These are phyloP conservation scores for Taphrina deformans DNA, from an alignment of 1,139 yeast genomes.

Conservation along the genomic window DNA sequence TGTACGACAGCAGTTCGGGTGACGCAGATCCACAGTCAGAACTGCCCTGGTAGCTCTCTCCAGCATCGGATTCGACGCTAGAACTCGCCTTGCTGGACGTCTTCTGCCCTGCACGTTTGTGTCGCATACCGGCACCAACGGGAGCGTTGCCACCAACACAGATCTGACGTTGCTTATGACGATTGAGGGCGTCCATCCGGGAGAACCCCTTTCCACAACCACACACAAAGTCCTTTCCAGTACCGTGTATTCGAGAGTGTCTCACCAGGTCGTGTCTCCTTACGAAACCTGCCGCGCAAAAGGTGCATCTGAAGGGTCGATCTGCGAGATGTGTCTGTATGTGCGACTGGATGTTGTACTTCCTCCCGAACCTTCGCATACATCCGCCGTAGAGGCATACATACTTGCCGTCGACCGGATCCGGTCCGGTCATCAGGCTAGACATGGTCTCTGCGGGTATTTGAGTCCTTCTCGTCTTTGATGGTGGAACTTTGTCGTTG, in stretches of 20 bases:
- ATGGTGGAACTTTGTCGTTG: conserved; percentile 17
- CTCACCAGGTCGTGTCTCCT: conserved; percentile 91
- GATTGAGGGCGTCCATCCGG: conserved; percentile 79
- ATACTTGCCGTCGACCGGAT: conserved; percentile 61
- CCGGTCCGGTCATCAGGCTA: conserved; percentile 56
- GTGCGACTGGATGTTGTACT: conserved; percentile 94
- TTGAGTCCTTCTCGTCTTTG: conserved; percentile 32
- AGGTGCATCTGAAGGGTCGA: conserved; percentile 72
- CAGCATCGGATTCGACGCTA: conserved; percentile 4
- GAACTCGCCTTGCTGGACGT: background rate
- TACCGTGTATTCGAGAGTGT: conserved; percentile 80
- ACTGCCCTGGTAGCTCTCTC: background rate
- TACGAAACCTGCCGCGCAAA: conserved; percentile 66
- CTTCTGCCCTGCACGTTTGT: background rate
- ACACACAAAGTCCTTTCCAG: conserved; percentile 69
- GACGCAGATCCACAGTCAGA: conserved; percentile 8
- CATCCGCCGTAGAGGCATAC: conserved; percentile 77
- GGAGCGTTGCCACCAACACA: conserved; percentile 56
- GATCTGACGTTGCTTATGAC: conserved; percentile 76
- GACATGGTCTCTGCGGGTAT: conserved; percentile 38
- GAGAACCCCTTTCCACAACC: conserved; percentile 92
- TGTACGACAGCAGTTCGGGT: background rate
- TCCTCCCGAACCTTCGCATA: conserved; percentile 77
- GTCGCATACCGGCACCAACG: background rate
- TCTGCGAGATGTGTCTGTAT: conserved; percentile 96